Percentiles rank a stretch among this genome's conserved stretches.
Evolutionary conservation across 352 stramenopile species (phyloP).

Genomic region (Phytophthora quininea): DNA sequence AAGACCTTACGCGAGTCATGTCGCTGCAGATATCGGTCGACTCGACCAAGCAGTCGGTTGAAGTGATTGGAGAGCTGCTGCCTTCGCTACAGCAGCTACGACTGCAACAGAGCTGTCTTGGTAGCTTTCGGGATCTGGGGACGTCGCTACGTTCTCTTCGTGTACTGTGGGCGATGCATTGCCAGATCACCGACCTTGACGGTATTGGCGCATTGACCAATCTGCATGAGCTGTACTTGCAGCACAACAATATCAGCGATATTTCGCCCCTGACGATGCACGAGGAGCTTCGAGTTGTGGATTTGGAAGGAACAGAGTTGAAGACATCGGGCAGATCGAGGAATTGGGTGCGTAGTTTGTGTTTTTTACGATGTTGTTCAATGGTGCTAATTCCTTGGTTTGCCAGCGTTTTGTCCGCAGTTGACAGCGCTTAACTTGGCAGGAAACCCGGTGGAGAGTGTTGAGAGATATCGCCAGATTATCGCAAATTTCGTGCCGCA

Average conservation of each 20-base stretch:
- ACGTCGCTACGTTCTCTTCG: constrained; percentile 76
- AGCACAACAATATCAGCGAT: constrained; percentile 79
- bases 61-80: constrained; percentile 79
- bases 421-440: constrained; percentile 61
- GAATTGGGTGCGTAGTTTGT: constrained; percentile 57
- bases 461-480: constrained; percentile 69
- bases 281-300: constrained; percentile 82
- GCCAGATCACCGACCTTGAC: constrained; percentile 80
- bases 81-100: constrained; percentile 72
- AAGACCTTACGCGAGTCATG: constrained; percentile 63
- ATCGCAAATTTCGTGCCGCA: constrained; percentile 78
- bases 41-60: constrained; percentile 79
- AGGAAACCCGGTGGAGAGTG: constrained; percentile 68
- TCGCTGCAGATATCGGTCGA: constrained; percentile 75
- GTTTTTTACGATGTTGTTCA: not conserved
- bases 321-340: constrained; percentile 79
- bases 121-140: constrained; percentile 84
- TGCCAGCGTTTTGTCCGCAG: constrained; percentile 66
- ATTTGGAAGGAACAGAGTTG: constrained; percentile 77
- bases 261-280: constrained; percentile 88
- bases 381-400: not conserved
- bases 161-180: constrained; percentile 68
- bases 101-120: constrained; percentile 65
- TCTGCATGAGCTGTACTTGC: constrained; percentile 78
- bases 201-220: constrained; percentile 83